Conservation (phyloP, 345 rosid species). For the Sisymbrium altissimum region DNA sequence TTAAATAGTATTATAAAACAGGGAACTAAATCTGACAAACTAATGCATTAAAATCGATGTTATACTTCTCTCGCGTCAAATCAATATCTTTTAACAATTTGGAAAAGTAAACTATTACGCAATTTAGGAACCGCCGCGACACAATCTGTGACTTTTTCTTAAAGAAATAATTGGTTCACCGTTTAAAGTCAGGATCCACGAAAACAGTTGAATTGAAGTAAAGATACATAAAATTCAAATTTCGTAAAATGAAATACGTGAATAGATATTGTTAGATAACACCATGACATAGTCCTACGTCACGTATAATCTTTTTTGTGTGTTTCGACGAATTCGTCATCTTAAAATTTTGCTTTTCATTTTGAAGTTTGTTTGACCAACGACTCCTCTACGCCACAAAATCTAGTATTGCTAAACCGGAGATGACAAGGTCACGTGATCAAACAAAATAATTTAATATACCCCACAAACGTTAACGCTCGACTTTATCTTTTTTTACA, state of each 20-base stretch:
- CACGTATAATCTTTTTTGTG: neutral
- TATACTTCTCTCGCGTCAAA: neutral
- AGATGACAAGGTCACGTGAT: neutral
- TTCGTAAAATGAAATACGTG: neutral
- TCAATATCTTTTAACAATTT: neutral
- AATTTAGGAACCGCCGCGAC: neutral
- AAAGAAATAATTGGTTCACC: neutral
- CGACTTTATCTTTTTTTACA: neutral
- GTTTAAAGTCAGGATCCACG: slow-evolving; percentile 4
- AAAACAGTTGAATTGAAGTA: neutral
- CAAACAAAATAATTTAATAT: neutral
- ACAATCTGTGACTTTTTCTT: neutral
- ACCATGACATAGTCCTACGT: neutral
- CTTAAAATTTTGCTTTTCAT: neutral
- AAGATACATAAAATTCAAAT: neutral
- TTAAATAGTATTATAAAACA: neutral
- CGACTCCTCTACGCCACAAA: neutral
- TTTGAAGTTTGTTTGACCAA: neutral
- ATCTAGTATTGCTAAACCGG: neutral
- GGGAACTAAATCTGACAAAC: neutral
- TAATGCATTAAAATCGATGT: neutral
- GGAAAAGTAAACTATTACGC: neutral
- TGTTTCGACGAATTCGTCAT: neutral
- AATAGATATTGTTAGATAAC: neutral
- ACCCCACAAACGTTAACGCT: neutral